Percentiles rank a stretch among this genome's conserved stretches.
Evolutionary conservation across 768 basidiomycete species (phyloP).

Genomic region (Xerocomus spinulosus): DNA sequence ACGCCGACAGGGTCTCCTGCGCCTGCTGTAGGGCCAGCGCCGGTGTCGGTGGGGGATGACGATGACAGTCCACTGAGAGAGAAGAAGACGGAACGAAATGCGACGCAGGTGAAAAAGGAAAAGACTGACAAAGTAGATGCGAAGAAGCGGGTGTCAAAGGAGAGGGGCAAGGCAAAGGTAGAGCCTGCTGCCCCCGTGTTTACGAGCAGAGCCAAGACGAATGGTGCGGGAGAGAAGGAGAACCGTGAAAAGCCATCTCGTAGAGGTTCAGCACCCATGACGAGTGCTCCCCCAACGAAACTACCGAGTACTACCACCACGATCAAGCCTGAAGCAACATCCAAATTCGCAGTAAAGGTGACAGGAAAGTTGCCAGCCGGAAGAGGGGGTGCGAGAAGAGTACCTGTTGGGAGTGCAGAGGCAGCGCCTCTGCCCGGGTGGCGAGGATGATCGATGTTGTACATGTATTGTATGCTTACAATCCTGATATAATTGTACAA

Average conservation of each 20-base stretch:
- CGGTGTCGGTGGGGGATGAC: slow-evolving; percentile 35
- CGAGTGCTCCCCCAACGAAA: slow-evolving; percentile 20
- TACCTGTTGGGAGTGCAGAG: slow-evolving; percentile 62
- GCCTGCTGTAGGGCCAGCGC: slow-evolving; percentile 5
- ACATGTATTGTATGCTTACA: slow-evolving; percentile 13
- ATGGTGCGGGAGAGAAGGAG: slow-evolving; percentile 32
- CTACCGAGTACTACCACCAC: not conserved
- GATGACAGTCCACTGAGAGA: slow-evolving; percentile 54
- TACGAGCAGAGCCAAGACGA: slow-evolving; percentile 28
- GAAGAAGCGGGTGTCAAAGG: slow-evolving; percentile 33
- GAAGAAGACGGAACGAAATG: slow-evolving; percentile 40
- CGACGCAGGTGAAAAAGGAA: slow-evolving; percentile 4
- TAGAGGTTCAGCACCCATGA: slow-evolving; percentile 21
- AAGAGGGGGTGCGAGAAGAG: slow-evolving; percentile 56
- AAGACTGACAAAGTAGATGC: slow-evolving; percentile 9
- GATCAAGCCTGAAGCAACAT: slow-evolving; percentile 11
- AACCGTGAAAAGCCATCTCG: slow-evolving; percentile 34
- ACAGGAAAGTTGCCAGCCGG: slow-evolving; percentile 32
- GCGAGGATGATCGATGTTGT: slow-evolving; percentile 37
- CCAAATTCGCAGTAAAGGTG: slow-evolving; percentile 10
- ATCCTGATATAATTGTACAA: slow-evolving; percentile 18
- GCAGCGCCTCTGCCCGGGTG: slow-evolving; percentile 50
- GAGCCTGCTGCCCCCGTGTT: slow-evolving; percentile 10
- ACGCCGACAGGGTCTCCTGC: slow-evolving; percentile 24
- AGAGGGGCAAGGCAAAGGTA: slow-evolving; percentile 39